phyloP scores from a whole-genome alignment of 2,329 filamentous ascomycete genomes.

The Podosphaera xanthii region DNA sequence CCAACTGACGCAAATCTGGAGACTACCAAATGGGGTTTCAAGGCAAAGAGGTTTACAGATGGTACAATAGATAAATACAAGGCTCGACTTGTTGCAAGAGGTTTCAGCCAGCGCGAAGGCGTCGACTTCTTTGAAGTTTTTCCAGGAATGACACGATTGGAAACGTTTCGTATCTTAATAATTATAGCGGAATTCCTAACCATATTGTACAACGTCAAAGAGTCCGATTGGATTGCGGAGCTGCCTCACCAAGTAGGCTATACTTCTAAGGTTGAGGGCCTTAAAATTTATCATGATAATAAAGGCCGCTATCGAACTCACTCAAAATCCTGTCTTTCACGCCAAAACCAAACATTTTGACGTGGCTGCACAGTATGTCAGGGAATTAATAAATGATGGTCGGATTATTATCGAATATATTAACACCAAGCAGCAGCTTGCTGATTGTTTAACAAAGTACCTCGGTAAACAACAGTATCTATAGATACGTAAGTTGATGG shows the following conservation, averaged over 20 bases:
- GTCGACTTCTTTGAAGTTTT: neutral
- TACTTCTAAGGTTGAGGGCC: neutral
- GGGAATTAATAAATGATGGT: neutral
- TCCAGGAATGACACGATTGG: neutral
- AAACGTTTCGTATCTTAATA: neutral
- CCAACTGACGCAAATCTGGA: neutral
- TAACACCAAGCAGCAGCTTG: neutral
- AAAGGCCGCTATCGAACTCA: neutral
- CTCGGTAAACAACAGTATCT: neutral
- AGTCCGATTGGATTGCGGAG: neutral
- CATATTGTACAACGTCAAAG: too few species aligned
- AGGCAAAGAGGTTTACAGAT: neutral
- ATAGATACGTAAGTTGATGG: neutral
- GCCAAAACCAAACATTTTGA: neutral
- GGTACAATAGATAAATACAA: neutral
- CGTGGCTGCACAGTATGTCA: neutral
- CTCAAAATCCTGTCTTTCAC: neutral
- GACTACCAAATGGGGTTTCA: neutral
- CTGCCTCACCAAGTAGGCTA: neutral
- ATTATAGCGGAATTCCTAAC: neutral
- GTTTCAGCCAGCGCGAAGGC: neutral
- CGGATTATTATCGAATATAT: neutral
- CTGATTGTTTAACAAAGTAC: neutral
- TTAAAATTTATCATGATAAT: neutral
- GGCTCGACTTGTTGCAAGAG: neutral